These are phyloP conservation scores for Carallia pectinifolia DNA, from an alignment of 345 rosid genomes.

Conservation along the genomic window DNA sequence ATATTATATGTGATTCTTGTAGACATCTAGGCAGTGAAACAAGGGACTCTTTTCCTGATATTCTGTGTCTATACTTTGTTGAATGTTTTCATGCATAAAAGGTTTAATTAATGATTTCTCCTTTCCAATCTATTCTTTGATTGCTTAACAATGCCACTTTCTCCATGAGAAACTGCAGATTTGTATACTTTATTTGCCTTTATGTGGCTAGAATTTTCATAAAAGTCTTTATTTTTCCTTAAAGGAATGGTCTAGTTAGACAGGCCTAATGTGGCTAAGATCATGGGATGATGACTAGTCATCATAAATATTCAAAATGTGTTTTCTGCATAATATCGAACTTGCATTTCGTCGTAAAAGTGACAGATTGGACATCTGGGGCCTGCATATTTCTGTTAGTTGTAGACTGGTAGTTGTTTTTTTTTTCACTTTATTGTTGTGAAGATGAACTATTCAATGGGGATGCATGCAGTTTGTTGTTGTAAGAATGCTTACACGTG, in stretches of 20 bases:
- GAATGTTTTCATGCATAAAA: not conserved
- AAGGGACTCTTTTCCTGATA: not conserved
- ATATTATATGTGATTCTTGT: too few species aligned
- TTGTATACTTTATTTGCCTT: not conserved
- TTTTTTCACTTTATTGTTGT: not conserved
- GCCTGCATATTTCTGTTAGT: slow-evolving; percentile 12
- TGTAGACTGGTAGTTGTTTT: slow-evolving; percentile 33
- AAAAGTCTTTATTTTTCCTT: not conserved
- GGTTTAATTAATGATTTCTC: not conserved
- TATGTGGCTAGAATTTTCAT: not conserved
- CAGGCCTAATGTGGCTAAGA: not conserved
- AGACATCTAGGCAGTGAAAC: not conserved
- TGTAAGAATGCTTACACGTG: not conserved
- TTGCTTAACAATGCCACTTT: not conserved
- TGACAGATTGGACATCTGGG: not conserved
- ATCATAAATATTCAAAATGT: not conserved
- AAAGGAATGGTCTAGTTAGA: not conserved
- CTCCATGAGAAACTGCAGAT: not conserved
- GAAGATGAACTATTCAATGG: not conserved
- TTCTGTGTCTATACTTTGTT: not conserved
- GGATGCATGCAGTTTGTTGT: not conserved
- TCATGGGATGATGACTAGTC: not conserved
- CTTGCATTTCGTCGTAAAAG: not conserved
- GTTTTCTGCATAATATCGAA: slow-evolving; percentile 5
- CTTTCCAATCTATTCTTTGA: not conserved